These are phyloP conservation scores for Zopfia rhizophila DNA, from an alignment of 2,329 filamentous ascomycete species.

Conservation along the genomic window DNA sequence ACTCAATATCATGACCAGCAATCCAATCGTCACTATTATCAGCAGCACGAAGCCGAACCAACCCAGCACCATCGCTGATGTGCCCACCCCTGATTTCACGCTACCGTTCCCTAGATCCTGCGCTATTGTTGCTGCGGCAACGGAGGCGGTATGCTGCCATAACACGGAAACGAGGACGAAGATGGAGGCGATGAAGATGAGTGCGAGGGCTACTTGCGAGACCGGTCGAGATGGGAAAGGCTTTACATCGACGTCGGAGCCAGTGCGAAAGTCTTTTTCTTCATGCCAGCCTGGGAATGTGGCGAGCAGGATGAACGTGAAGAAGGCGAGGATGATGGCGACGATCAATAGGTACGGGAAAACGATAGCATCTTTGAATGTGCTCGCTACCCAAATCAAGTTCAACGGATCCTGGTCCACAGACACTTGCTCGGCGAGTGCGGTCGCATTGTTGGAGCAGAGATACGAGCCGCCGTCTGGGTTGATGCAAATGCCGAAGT, in stretches of 20 bases:
- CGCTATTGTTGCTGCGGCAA: conserved; percentile 91
- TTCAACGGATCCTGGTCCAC: conserved; percentile 96
- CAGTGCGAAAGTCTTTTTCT: conserved; percentile 78
- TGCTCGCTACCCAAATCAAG: conserved; percentile 94
- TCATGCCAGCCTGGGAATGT: conserved; percentile 99
- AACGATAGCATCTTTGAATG: conserved; percentile 98
- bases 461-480: conserved; percentile 90
- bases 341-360: conserved; percentile 99
- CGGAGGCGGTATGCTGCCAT: conserved; percentile 96
- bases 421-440: conserved; percentile 86
- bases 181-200: conserved; percentile 80
- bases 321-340: conserved; percentile 95
- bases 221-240: conserved; percentile 93
- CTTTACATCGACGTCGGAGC: conserved; percentile 89
- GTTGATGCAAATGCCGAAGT: conserved; percentile 97
- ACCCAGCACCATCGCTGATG: conserved; percentile 93
- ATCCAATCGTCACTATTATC: conserved; percentile 93
- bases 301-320: conserved; percentile 92
- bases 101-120: conserved; percentile 92
- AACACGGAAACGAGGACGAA: conserved; percentile 75
- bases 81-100: conserved; percentile 88
- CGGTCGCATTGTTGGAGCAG: conserved; percentile 96
- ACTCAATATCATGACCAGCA: conserved; percentile 96
- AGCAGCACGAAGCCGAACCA: conserved; percentile 97
- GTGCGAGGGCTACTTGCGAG: conserved; percentile 89